A percentile compares a stretch with the other conserved stretches of the same genome.
These are phyloP conservation scores for Vigna trinervia DNA, from an alignment of 306 rosid species.

Conservation along the genomic window DNA sequence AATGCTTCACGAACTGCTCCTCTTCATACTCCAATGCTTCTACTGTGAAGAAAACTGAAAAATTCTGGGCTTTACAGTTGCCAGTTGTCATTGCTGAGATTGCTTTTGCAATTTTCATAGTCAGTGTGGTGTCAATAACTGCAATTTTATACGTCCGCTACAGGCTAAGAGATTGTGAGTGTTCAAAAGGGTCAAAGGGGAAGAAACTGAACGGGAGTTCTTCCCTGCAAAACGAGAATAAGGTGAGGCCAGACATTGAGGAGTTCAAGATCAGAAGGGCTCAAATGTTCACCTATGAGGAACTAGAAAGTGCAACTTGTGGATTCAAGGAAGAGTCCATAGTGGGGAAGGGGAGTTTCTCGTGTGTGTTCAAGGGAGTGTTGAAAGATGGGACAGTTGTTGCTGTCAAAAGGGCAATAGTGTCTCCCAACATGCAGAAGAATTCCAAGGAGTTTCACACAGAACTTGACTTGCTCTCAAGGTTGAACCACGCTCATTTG, in stretches of 20 bases:
- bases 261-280: slow-evolving; percentile 82
- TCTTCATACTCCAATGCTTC: slow-evolving; percentile 46
- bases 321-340: slow-evolving; percentile 82
- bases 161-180: slow-evolving; percentile 68
- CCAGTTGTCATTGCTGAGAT: slow-evolving; percentile 76
- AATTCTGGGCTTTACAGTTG: slow-evolving; percentile 73
- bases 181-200: slow-evolving; percentile 54
- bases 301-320: slow-evolving; percentile 74
- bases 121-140: slow-evolving; percentile 65
- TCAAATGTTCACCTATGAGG: slow-evolving; percentile 78
- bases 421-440: slow-evolving; percentile 81
- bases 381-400: slow-evolving; percentile 83
- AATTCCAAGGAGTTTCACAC: slow-evolving; percentile 88
- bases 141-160: slow-evolving; percentile 75
- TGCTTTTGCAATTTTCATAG: slow-evolving; percentile 71
- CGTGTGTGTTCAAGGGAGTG: slow-evolving; percentile 82
- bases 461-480: slow-evolving; percentile 82
- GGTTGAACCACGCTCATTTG: slow-evolving; percentile 88
- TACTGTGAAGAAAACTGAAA: slow-evolving; percentile 56
- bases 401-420: slow-evolving; percentile 84
- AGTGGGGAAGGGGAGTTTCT: slow-evolving; percentile 94
- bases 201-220: slow-evolving; percentile 55
- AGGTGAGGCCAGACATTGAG: slow-evolving; percentile 70
- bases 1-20: slow-evolving; percentile 72
- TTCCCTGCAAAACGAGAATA: slow-evolving; percentile 60